These are phyloP conservation scores for Aquilaria yunnanensis DNA, from an alignment of 345 rosid genomes.

Conservation along the genomic window DNA sequence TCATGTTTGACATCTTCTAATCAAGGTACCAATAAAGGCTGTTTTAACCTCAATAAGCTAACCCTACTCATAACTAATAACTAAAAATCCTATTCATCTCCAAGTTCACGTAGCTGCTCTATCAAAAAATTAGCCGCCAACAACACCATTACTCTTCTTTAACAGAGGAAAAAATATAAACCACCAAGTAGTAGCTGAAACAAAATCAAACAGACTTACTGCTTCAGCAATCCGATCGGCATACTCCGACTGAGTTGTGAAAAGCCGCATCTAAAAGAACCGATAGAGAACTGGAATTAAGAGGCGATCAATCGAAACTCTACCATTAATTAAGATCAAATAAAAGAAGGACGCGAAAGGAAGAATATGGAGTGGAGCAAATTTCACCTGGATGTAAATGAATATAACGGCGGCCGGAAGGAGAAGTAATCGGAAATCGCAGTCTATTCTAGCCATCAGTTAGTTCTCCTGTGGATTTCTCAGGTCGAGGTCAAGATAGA, in stretches of 20 bases:
- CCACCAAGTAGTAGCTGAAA: not conserved
- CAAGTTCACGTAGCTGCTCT: too few relatives aligned
- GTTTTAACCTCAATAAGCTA: too few relatives aligned
- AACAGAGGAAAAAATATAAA: too few relatives aligned
- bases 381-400: conserved; percentile 72
- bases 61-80: too few relatives aligned
- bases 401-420: conserved; percentile 66
- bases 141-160: too few relatives aligned
- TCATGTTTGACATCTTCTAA: too few relatives aligned
- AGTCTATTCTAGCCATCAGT: conserved; percentile 18
- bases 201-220: conserved; percentile 26
- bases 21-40: too few relatives aligned
- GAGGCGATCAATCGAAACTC: too few relatives aligned
- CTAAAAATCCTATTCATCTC: too few relatives aligned
- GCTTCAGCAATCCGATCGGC: conserved; percentile 78
- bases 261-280: conserved; percentile 60
- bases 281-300: not conserved
- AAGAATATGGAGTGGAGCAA: not conserved
- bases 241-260: conserved; percentile 69
- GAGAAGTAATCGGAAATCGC: conserved; percentile 78
- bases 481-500: not conserved
- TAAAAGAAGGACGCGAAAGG: not conserved
- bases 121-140: too few relatives aligned
- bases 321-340: not conserved
- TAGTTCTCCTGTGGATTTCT: not conserved